Base-by-base conservation (phyloP, 352 stramenopile species). In the Pythium aquatile region DNA sequence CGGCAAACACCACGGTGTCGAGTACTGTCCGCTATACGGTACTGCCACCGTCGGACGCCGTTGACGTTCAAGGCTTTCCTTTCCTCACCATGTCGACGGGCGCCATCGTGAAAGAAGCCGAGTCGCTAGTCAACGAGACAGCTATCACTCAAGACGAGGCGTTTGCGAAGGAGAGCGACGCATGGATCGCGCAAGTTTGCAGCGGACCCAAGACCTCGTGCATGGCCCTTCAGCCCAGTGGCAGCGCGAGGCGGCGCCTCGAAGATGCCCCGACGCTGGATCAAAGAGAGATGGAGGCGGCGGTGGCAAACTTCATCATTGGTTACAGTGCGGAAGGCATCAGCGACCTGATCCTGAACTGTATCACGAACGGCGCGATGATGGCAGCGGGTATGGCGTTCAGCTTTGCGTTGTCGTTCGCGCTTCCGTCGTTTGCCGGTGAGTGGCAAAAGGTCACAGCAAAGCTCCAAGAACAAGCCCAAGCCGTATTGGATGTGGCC, bases 1-100 rank as follows among this genome's bases (percentile, higher is more conserved):
- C 9, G 32, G 9, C 9, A 6, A 37, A 37, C 32, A 9, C 32
- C 9, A 37, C 1, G 32, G 32, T 9, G 5, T 37, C 32, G 32
- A 10, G 5, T 37, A 9, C 9, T 37, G 32, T 37, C 5, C 28
- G 51, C 2, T 59, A 49, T 35, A 47, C 54, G 5, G 33, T 49
- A n/a, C 3, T 49, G 3, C 54, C 54, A 11, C 54, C 54, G 2
- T 35, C 54, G 20, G 39, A 8, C 53, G 20, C 53, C 53, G 4
- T 49, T 33, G 20, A 35, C 7, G 3, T 59, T 3, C 33, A 47
- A 20, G 53, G 53, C 33, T 59, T 59, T 35, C 53, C 53, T 20
- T 59, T 59, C n/a, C 35, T 59, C 35, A 35, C 3, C 20, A 17
- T 24, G 54, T 59, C 5, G 54, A 59, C 20, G 20, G 20, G 20